These are phyloP conservation scores for Chamaecyparis obtusa DNA, from an alignment of 75 land plant species.

Conservation along the genomic window DNA sequence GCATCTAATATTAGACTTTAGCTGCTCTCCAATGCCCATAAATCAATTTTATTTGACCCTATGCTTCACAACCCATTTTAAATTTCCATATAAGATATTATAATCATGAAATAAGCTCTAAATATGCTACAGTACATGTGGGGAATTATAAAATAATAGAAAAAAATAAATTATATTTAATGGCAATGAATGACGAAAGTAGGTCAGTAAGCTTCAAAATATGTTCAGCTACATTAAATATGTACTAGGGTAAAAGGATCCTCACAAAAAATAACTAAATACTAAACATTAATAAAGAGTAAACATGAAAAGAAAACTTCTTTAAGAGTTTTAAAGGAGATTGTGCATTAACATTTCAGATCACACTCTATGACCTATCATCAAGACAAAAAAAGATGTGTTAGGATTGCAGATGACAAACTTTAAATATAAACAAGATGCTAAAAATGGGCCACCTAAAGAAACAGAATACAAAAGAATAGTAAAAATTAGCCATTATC, in stretches of 20 bases:
- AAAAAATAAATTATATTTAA: background rate
- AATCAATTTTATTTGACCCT: background rate
- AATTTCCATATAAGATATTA: background rate
- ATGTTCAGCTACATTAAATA: background rate
- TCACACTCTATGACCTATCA: no score
- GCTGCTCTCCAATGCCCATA: background rate
- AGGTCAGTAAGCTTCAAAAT: background rate
- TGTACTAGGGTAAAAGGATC: background rate
- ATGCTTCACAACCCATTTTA: background rate
- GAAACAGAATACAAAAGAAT: no score
- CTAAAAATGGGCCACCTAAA: no score
- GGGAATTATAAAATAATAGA: background rate
- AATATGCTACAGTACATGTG: background rate
- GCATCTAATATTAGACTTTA: background rate
- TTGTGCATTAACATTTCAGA: no score
- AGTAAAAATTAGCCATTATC: no score
- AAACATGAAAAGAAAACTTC: no score
- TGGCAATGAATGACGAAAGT: background rate
- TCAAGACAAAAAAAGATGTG: no score
- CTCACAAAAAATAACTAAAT: background rate
- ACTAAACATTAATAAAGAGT: background rate
- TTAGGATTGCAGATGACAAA: no score
- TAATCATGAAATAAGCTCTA: background rate
- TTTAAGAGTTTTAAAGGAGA: no score
- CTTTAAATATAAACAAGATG: no score